These are phyloP conservation scores for Bruguiera parviflora DNA, from an alignment of 345 rosid species.

Conservation along the genomic window DNA sequence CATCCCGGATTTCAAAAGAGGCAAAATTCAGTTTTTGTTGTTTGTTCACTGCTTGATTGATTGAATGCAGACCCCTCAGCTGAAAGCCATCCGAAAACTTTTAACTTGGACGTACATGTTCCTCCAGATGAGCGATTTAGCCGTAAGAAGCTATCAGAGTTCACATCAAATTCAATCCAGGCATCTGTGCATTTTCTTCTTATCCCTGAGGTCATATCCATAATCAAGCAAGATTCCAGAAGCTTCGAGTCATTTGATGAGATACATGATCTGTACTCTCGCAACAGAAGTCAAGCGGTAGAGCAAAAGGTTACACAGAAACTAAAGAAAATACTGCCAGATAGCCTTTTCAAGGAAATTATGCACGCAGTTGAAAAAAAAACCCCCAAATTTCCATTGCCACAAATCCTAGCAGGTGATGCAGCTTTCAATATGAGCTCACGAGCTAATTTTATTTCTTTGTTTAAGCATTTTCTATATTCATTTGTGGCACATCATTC, in stretches of 20 bases:
- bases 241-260: slow-evolving; percentile 48
- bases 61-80: slow-evolving; percentile 24
- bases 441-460: background rate
- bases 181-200: slow-evolving; percentile 39
- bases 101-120: slow-evolving; percentile 41
- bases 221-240: slow-evolving; percentile 25
- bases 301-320: slow-evolving; percentile 23
- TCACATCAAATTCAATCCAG: slow-evolving; percentile 36
- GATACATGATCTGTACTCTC: slow-evolving; percentile 40
- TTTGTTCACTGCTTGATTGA: background rate
- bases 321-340: slow-evolving; percentile 37
- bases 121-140: slow-evolving; percentile 62
- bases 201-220: slow-evolving; percentile 37
- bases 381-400: slow-evolving; percentile 37
- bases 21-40: background rate
- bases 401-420: slow-evolving; percentile 51
- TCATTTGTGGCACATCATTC: slow-evolving; percentile 1
- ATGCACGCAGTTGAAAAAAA: slow-evolving; percentile 21
- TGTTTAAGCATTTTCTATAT: background rate
- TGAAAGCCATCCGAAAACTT: slow-evolving; percentile 29
- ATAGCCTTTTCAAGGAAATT: slow-evolving; percentile 23
- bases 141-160: slow-evolving; percentile 45
- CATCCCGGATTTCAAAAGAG: background rate
- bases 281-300: slow-evolving; percentile 21
- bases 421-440: slow-evolving; percentile 5